Evolutionary conservation across 2,329 filamentous ascomycete genomes (phyloP).

Genomic region (Fusarium sublunatum): DNA sequence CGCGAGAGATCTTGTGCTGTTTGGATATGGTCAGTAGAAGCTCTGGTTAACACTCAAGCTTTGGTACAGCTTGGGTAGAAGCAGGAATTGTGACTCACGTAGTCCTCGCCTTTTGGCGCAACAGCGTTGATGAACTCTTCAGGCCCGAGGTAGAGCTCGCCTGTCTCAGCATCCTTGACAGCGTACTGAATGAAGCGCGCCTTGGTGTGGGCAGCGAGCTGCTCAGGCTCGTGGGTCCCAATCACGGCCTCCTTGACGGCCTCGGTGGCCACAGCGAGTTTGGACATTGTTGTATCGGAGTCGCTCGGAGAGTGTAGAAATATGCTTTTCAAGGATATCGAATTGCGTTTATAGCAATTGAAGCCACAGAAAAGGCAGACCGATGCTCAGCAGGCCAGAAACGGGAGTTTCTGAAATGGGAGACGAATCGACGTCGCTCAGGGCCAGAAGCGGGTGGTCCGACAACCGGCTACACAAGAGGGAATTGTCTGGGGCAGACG

Average conservation of each 20-base stretch:
- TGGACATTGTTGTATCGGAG: constrained; percentile 50
- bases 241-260: constrained; percentile 84
- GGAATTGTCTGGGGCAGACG: constrained; percentile 24
- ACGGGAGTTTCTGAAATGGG: constrained; percentile 12
- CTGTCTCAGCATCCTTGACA: constrained; percentile 76
- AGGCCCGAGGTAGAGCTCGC: constrained; percentile 82
- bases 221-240: constrained; percentile 67
- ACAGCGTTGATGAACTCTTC: constrained; percentile 93
- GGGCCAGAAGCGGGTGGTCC: constrained; percentile 31
- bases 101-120: constrained; percentile 87
- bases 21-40: constrained; percentile 27
- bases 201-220: constrained; percentile 80
- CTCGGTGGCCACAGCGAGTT: constrained; percentile 68
- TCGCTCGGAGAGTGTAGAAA: constrained; percentile 35
- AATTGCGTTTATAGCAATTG: constrained; percentile 37
- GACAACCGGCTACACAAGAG: constrained; percentile 31
- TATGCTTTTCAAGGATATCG: constrained; percentile 18
- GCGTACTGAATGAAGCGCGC: constrained; percentile 82
- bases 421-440: constrained; percentile 22
- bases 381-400: constrained; percentile 27
- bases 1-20: constrained; percentile 96
- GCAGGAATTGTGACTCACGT: constrained; percentile 70
- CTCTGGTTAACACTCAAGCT: constrained; percentile 16
- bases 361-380: constrained; percentile 10
- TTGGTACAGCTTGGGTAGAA: constrained; percentile 1